Base-by-base conservation (phyloP, 2,329 filamentous ascomycete species). In the Beauveria sp. region DNA sequence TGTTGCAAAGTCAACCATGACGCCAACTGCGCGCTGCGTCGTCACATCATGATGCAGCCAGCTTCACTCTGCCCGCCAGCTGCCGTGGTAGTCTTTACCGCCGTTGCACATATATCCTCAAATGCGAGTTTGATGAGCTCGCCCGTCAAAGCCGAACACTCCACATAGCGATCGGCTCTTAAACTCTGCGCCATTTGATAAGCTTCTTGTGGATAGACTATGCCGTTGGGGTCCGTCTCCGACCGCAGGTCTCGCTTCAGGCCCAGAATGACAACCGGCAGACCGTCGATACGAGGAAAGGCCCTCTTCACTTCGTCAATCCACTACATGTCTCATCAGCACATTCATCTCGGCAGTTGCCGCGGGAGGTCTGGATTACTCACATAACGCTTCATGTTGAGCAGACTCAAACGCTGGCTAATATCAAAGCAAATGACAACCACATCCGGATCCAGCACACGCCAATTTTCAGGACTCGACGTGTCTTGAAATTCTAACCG, bases 401-500 rank as follows among this genome's bases (percentile, higher is more conserved):
- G 79, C 59, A 87, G 77, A 66, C 78, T 85, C 49, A 81, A 69
- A 48, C 84, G 77, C 64, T 82, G 80, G 71, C 80, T 83, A 67
- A 87, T 85, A 67, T 86, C 84, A 67, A 83, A 87, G 72, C 84
- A 87, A 62, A 87, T 72, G 31, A 86, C 73, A 56, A 86, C 73
- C 34, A 87, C 73, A 69, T 87, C 80, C 0, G 85, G 85, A 16
- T 77, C 76, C 20, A 86, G 73, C n/a, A 81, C 73, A 52, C 75
- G 79, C 85, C 85, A 88, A 68, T 78, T 82, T 26, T 83, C 79
- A 5, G 84, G 83, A 66, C 77, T 79, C 9, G 80, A 79, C 1
- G 84, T 86, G 68, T 87, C 85, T 65, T 79, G 81, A 67, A 87
- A 85, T 68, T 85, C 81, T 65, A 87, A 76, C 28, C 81, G 77